phyloP scores from a whole-genome alignment of 2,329 filamentous ascomycete genomes.

The Cordyceps militaris region DNA sequence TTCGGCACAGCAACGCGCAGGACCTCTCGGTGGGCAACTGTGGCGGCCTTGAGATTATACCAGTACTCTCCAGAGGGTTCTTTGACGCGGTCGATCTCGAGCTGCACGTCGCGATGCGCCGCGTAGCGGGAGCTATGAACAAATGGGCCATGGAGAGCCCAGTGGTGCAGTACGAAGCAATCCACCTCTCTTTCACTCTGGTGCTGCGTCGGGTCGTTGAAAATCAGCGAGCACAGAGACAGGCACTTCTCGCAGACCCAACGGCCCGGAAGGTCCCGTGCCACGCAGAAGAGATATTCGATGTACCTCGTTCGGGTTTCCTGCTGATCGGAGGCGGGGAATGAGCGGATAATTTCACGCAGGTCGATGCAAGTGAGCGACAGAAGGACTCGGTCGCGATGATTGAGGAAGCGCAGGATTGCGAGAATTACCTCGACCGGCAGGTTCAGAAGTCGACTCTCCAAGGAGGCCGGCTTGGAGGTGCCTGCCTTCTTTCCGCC shows the following conservation, averaged over 20 bases:
- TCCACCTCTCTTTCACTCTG: too few relatives aligned
- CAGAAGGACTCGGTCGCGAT: background rate
- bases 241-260: background rate
- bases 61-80: too few relatives aligned
- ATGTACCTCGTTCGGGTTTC: background rate
- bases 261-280: background rate
- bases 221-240: background rate
- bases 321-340: too few relatives aligned
- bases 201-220: background rate
- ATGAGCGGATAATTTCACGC: too few relatives aligned
- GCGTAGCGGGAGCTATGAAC: too few relatives aligned
- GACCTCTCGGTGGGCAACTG: too few relatives aligned
- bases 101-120: too few relatives aligned
- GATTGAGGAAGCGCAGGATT: background rate
- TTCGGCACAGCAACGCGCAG: too few relatives aligned
- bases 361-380: background rate
- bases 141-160: too few relatives aligned
- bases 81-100: too few relatives aligned
- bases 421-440: background rate
- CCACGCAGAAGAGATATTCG: background rate
- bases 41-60: too few relatives aligned
- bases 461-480: background rate
- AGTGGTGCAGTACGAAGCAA: too few relatives aligned
- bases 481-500: background rate
- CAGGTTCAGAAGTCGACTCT: background rate